Base-by-base conservation (phyloP, 1,139 yeast species). In the Pichia sorboxylosa region DNA sequence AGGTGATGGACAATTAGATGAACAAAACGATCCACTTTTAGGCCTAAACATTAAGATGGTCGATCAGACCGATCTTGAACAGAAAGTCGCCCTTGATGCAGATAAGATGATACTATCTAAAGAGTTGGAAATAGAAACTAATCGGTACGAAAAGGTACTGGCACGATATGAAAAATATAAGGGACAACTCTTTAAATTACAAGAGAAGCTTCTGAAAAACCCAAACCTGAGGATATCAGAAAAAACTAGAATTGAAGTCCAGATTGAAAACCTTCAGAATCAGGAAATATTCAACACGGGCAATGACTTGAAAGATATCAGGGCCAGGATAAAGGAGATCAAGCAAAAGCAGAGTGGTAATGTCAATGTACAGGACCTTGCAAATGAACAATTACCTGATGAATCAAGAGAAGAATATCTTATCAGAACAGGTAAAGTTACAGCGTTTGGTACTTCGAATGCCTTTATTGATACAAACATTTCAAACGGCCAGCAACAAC, bases 401-500 rank as follows among this genome's bases (percentile, higher is more conserved):
- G 98, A 90, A 49, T 58, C 82, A 0, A 83, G 81, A 46, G 72
- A 72, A 36, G 97, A 87, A 34, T 90, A 58, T 49, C 61, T 90
- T 40, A 70, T 90, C 1, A 64, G 98, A 42, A 87, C 87, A 0
- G 99, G 99, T 26, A 78, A 84, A 51, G 74, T 85, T 36, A 90
- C 99, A 0, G 98, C 98, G 1, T 90, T 90, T 61, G 94, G 96
- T 9, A 73, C 73, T 27, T 63, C 73, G 14, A 63, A 67, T 24
- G 72, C 69, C 5, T 82, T 82, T 42, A 53, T 55, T 5, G 49
- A 46, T 28, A 61, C 57, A 18, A 22, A 14, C 9, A 11, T 17
- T 24, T 7, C 10, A 5, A 47, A 40, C 9, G 28, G 28, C 7
- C n/a, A 23, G 7, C 11, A 36, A 7, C 30, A 26, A 2, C 45